Evolutionary conservation across 1,139 yeast species (phyloP), one percentile per base, ranked within the genome.

Genomic region (Yamadazyma spencermartinsiae): DNA sequence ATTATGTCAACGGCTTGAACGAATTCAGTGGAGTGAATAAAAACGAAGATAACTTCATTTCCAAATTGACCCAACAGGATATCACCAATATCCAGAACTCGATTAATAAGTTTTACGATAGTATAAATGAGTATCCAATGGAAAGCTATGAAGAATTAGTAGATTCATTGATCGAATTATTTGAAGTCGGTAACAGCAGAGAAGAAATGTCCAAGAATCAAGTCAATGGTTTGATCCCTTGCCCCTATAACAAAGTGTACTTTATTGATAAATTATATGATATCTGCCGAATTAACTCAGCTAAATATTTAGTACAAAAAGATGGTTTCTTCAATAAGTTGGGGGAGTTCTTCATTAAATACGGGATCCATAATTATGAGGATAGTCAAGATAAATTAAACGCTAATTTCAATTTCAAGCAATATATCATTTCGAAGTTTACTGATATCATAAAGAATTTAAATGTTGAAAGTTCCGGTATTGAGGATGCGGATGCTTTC

Each of bases 1-100:
- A 79, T 60, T 75, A 69, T 55, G 49, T 83, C 28, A 67, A 80
- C 51, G 89, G 92, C 0, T 80, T 85, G 1, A 79, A 85, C 23
- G 68, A 68, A 31, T 63, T 48, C 38, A 61, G 63, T 43, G 60
- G 60, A 7, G 43, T 34, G 37, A 44, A 44, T 33, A 58, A 52
- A 20, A 45, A 42, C 26, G 48, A 55, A 3, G 64, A 60, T 11
- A 46, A 49, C 3, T 43, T 46, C 43, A 33, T 49, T 16, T 61
- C 68, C 1, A 60, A 53, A 27, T 51, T 74, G 19, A 50, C 58
- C 1, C 48, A 57, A 14, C 63, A 58, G 32, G 96, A 86, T 41
- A 54, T 76, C 15, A 57, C 61, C 7, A 72, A 76, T 1, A 70
- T 86, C 17, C 83, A 80, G 35, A 60, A 56, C 12, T 76, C 89